Conservation (phyloP, 2,329 filamentous ascomycete species). For the Talaromyces sp. region DNA sequence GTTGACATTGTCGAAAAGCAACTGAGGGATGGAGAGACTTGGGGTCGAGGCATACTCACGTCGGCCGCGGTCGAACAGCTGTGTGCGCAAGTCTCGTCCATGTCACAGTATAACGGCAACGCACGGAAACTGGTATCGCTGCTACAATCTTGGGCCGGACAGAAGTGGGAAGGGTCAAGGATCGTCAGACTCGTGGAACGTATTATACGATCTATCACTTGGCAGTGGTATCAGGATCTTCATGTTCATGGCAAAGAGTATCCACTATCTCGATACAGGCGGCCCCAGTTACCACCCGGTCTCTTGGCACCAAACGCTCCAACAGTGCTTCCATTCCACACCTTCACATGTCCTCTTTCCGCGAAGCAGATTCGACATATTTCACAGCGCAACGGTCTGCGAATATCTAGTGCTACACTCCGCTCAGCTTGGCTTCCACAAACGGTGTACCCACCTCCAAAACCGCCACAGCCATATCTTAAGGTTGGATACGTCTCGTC, state of each 20-base stretch:
- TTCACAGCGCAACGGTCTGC: conserved; percentile 87
- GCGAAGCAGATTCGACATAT: conserved; percentile 90
- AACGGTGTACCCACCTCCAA: conserved; percentile 78
- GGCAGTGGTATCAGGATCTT: conserved; percentile 84
- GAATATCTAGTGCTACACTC: conserved; percentile 88
- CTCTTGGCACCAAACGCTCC: conserved; percentile 82
- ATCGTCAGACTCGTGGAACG: conserved; percentile 81
- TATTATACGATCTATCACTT: conserved; percentile 70
- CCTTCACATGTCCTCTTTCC: conserved; percentile 90
- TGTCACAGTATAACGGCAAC: conserved; percentile 26
- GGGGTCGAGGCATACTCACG: conserved; percentile 72
- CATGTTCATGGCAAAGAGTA: conserved; percentile 62
- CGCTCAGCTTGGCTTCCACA: conserved; percentile 79
- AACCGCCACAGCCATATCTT: conserved; percentile 76
- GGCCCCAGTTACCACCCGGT: conserved; percentile 69
- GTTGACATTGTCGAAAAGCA: conserved; percentile 88
- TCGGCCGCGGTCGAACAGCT: conserved; percentile 53
- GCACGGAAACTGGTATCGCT: conserved; percentile 33
- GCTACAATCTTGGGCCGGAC: conserved; percentile 62
- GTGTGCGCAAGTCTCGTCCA: conserved; percentile 45
- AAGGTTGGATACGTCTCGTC: conserved; percentile 95
- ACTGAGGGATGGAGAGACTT: conserved; percentile 76
- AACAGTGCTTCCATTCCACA: conserved; percentile 94
- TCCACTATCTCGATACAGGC: conserved; percentile 58
- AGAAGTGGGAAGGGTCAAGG: conserved; percentile 84